Base-by-base conservation (phyloP, 78 protist genomes). In the Goniomonas avonlea region DNA sequence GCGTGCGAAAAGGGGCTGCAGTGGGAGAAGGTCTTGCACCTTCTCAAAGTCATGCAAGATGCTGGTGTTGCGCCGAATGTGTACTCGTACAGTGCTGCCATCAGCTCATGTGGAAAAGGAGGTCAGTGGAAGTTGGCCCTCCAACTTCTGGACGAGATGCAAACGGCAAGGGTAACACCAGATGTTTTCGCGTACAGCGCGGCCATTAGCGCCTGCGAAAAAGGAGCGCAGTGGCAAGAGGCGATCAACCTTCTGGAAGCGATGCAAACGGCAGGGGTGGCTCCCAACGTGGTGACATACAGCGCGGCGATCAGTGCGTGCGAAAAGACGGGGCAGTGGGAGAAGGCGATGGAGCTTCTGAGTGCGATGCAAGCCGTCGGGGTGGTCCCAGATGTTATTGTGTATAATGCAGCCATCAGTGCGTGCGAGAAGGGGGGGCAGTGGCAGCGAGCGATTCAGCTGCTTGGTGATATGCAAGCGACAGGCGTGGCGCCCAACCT, bases 101-200 rank as follows among this genome's bases (percentile, higher is more conserved):
- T 63, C 73, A 27, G 53, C 73, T 41, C 73, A 27, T 63, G 73
- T 47, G 48, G 38, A 15, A 63, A 63, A 31, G 47, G 48, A 8
- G 32, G 48, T 15, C 35, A 63, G 25, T 63, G 73, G 73, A 15
- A 11, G 69, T n/a, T n/a, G 37, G 73, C 73, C 25, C 73, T 63
- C 15, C 35, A 3, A 21, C 48, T 63, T 25, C 73, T 63, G 53
- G 29, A 3, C 13, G 25, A 38, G 48, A 63, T 63, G 73, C 8
- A 2, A 20, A 4, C 20, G 47, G 29, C 7, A 5, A 5, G 48
- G 35, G 18, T 32, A 39, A 11, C 5, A 39, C 68, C 39, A 20
- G 34, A 59, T 39, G 34, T 39, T 4, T n/a, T 63, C 48, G 48
- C n/a, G 32, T 63, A 38, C 47, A 38, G 53, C 13, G 1, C 50